Base-by-base conservation (phyloP, 2,329 filamentous ascomycete genomes). In the Hymenoscyphus albidus region DNA sequence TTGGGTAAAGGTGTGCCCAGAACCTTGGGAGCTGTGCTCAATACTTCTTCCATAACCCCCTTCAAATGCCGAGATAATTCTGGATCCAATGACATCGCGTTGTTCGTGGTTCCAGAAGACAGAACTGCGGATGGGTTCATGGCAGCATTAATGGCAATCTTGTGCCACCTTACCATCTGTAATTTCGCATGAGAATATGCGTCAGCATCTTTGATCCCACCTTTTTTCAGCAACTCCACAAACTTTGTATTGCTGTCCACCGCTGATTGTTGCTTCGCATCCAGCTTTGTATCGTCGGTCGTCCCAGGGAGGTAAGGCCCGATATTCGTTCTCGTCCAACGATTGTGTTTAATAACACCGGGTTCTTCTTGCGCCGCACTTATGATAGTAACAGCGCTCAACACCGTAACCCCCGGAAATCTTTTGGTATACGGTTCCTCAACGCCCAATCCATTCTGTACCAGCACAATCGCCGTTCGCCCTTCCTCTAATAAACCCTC, bases 71-170 rank as follows among this genome's bases (percentile, higher is more conserved):
- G 75, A 56, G 83, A 80, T 48, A 91, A 77, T 72, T 91, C 88
- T 0, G 83, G 75, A 70, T 91, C 88, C 13, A 78, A 76, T 5
- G 85, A 80, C 85, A 92, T 90, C 67, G 84, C 83, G 57, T 85
- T 82, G 72, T 91, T 91, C 62, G 85, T 83, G 1, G 82, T 78
- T 1, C 88, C 87, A 13, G 87, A 86, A 0, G 83, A 85, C 0
- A 92, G 80, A 7, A 91, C 88, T 1, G 88, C 86, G 0, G 85
- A 88, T 0, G 89, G 88, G 77, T 92, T 92, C 82, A 91, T 89
- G 61, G 87, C 85, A 0, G 88, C 87, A 75, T 92, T 92, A 79
- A 92, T 91, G 71, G 87, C 88, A 67, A 91, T 84, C 76, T 92
- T 92, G 76, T 91, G 88, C 89, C 89, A 92, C 31, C 89, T 81